Percentiles rank a stretch among this genome's conserved stretches.
These are phyloP conservation scores for Physcomitrellopsis africana DNA, from an alignment of 225 moss, liverwort and hornwort species.

Conservation along the genomic window DNA sequence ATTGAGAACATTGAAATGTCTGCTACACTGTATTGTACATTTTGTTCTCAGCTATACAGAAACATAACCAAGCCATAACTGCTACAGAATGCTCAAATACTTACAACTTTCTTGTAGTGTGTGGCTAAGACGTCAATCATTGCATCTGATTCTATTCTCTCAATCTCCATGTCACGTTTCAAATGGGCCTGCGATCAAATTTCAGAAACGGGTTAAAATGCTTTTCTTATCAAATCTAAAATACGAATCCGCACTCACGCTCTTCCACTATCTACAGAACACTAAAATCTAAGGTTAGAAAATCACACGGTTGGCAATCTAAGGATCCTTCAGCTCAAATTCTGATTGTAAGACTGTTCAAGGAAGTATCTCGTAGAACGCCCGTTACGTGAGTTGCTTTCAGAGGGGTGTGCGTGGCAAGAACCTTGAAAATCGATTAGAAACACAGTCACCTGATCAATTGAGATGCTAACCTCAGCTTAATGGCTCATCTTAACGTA, in stretches of 20 bases:
- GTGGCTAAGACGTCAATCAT: conserved; percentile 80
- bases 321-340: too few species aligned
- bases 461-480: conserved; percentile 2
- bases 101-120: conserved; percentile 86
- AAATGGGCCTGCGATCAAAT: conserved; percentile 66
- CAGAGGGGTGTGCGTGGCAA: not conserved
- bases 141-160: conserved; percentile 76
- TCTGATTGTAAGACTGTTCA: too few species aligned
- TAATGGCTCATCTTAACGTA: not conserved
- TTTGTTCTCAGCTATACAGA: conserved; percentile 14
- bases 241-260: not conserved
- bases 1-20: conserved; percentile 10
- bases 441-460: not conserved
- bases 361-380: not conserved
- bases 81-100: conserved; percentile 28
- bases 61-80: conserved; percentile 15
- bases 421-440: not conserved
- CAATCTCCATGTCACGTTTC: conserved; percentile 78
- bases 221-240: conserved; percentile 2
- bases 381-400: not conserved
- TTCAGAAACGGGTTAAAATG: conserved; percentile 18
- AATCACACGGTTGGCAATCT: too few species aligned
- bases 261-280: not conserved
- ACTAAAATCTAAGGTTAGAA: not conserved
- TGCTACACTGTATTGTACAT: conserved; percentile 4